Base-by-base conservation (phyloP, 495 filamentous ascomycete genomes). In the Hypoxylon crocopeplum region DNA sequence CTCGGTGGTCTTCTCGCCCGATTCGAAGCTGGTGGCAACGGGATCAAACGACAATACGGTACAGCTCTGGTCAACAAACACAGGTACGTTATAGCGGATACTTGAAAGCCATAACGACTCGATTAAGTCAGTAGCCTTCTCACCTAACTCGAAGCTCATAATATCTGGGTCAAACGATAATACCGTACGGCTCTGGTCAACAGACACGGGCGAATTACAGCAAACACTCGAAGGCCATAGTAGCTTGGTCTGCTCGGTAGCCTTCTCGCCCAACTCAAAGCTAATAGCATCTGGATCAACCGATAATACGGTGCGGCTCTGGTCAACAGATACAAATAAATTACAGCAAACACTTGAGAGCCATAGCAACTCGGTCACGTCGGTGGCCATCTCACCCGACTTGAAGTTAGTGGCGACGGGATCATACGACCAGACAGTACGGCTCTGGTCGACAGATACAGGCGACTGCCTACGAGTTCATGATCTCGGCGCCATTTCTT, bases 1-100 rank as follows among this genome's bases (percentile, higher is more conserved):
- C 11, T 21, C 17, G 2, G 67, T 77, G 2, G 68, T 67, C 11
- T 80, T 75, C 64, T 77, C 75, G 7, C 69, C 53, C 6, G 64
- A 80, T 44, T 51, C 62, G 36, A 62, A 59, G 44, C 54, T 68
- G 10, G 7, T 79, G 0, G 68, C 55, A 11, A 75, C 74, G 13
- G 64, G 33, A 15, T 76, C 68, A 2, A 0, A 37, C 39, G 60
- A 77, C 32, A 56, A 51, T 0, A 75, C 71, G 11, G 53, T 73
- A 19, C 61, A 70, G 61, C 41, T 76, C 56, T 78, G 75, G 76
- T 67, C 74, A 56, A 36, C 56, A 15, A 57, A 52, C 37, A 36
- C 7, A 19, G 19, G 12, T 12, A 25, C 2, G 12, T 11, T 8
- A 3, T n/a, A 22, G 5, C 45, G 7, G 2, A 48, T 7, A 16